Evolutionary conservation across 306 rosid species (phyloP), one percentile per base, ranked within the genome.

Genomic region (Casuarina glauca): DNA sequence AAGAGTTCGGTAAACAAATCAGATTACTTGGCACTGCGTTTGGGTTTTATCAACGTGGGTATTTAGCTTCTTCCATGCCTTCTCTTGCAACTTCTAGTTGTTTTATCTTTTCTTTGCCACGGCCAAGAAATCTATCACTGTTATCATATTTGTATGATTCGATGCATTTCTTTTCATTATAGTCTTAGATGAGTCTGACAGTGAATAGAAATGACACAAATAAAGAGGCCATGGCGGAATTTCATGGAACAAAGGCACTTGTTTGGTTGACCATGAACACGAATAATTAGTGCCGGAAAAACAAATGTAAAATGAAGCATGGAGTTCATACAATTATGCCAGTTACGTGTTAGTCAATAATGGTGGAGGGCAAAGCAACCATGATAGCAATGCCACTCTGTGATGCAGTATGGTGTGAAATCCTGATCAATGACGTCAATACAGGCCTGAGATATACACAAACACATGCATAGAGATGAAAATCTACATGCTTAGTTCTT

Each of bases 1-100:
- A 87, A 84, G 85, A 95, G 93, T 79, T 92, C 97, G 7, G 79
- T 95, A 76, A 81, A 74, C 85, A 95, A 90, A 80, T 93, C 96
- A 3, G 97, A 95, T 75, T 95, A 92, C 86, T 89, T 95, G 85
- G 98, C 98, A 72, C 89, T 95, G 66, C 97, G 98, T 73, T 85
- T 91, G 63, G 98, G 98, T 69, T 95, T 95, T 95, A 84, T 92
- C 76, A 89, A 85, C 7, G 97, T 95, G 79, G 73, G 95, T 83
- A 70, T 82, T 46, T 78, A 16, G 72, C 49, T 49, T 61, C 10
- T 7, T 73, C 35, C 17, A 76, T 81, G 53, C 46, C 64, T 60
- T 64, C 48, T 13, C 54, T 69, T 45, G 4, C 4, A 66, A 20
- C 51, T 20, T 16, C 7, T 2, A 67, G 11, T 46, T 51, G 58